Evolutionary conservation across 1,284 basidiomycete species (phyloP), one percentile per base, ranked within the genome.

Genomic region (Lignosus rhinocerotis): DNA sequence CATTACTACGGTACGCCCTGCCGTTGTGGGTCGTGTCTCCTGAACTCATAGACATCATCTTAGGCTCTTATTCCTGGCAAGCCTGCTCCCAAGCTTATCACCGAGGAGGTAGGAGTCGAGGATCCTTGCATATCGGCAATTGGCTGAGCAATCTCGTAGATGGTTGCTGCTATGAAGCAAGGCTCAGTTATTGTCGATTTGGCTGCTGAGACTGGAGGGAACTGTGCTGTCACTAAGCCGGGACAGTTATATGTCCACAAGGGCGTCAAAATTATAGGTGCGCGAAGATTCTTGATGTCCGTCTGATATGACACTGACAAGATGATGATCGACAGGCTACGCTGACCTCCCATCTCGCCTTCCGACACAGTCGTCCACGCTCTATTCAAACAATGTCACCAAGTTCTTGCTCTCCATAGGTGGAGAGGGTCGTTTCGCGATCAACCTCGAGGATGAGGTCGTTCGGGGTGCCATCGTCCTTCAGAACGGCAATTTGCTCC

Each of bases 341-440:
- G 87, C 88, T 51, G 92, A 94, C 72, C 78, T 94, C 46, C 88
- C 92, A 5, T 93, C 91, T 21, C 83, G 92, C 36, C 76, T 94
- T 41, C 91, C 92, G 11, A 93, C 92, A 0, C 92, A 94, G 69
- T 91, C 90, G 3, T 92, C 90, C 5, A 92, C 90, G 1, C 78
- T 94, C 8, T 94, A 94, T 73, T 94, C 92, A 11, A 94, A 94
- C 74, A 94, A 94, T 70, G 87, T 94, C 66, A 89, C 89, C 44
- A 94, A 94, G 70, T 93, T 94, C 75, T 80, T 94, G 42, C 78
- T 94, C 16, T 92, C 91, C 1, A 84, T 94, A 53, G 70, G 75
- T 10, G 81, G 81, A 46, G 81, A 87, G 59, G 80, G 78, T 48
- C 80, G 77, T 46, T 93, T 86, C 70, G 73, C 74, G 11, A 75